Base-by-base conservation (phyloP, 2,329 filamentous ascomycete genomes). In the Ophiostoma fasciatum region DNA sequence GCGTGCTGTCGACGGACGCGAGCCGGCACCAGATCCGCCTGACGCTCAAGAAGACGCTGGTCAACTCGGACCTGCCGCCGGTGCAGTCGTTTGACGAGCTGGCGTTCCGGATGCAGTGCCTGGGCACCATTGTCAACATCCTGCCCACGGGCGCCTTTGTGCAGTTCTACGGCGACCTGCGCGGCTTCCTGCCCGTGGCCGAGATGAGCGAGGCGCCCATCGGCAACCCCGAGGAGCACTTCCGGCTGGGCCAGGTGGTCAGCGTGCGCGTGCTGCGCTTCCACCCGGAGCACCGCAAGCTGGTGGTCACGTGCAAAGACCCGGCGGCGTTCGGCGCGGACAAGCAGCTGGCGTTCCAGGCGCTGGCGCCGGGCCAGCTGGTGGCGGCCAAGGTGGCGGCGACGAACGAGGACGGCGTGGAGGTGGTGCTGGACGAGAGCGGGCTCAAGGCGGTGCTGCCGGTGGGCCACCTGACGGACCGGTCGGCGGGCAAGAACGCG, bases 141-240 rank as follows among this genome's bases (percentile, higher is more conserved):
- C 65, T 84, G 38, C 59, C 71, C 4, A 74, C 74, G 36, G 90
- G 90, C 40, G 90, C 90, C 10, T 74, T 88, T 14, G 80, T 98
- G 36, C 84, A 93, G 52, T 98, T 96, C 58, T 98, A 92, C 50
- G 84, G 84, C 14, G 60, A 66, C 8, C 65, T 98, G 15, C 74
- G 75, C 45, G 92, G 81, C 8, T 98, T 92, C 61, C 66, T 98
- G 37, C 90, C 90, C 3, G 78, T 93, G 1, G 82, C 82, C 1
- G 88, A 98, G 58, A 98, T 98, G 90, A 96, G 90, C 53, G 90
- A 98, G 54, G 85, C 87, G 10, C 94, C 80, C 51, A 94, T 98
- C 49, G 73, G 80, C 46, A 82, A 94, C 50, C 85, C 90, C 5
- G 74, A 72, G 31, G 77, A 92, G 50, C 87, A 96, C 57, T 98